Evolutionary conservation across 306 rosid genomes (phyloP).

Genomic region (Lithocarpus polystachyus): DNA sequence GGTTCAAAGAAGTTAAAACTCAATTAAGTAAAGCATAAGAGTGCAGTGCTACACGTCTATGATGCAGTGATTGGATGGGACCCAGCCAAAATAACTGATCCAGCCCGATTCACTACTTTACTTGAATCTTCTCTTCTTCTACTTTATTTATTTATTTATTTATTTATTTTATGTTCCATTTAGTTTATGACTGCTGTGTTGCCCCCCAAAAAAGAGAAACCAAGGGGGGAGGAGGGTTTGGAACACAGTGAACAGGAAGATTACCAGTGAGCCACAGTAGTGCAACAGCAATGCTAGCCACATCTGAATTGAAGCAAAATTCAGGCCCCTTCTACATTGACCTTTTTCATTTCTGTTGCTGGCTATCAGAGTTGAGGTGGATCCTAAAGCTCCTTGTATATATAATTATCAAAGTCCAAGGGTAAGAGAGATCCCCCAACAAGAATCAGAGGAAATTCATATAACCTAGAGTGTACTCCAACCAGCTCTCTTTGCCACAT

Average conservation of each 20-base stretch:
- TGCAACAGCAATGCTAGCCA: background rate
- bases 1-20: background rate
- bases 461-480: slow-evolving; percentile 45
- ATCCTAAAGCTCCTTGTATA: background rate
- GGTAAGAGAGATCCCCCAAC: background rate
- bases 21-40: background rate
- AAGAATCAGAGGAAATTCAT: background rate
- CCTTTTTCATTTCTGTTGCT: background rate
- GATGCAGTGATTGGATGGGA: too few relatives aligned
- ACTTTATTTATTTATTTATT: too few relatives aligned
- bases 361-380: background rate
- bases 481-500: slow-evolving; percentile 59
- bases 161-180: too few relatives aligned
- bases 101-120: too few relatives aligned
- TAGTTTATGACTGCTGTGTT: too few relatives aligned
- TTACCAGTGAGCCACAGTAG: background rate
- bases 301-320: background rate
- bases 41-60: too few relatives aligned
- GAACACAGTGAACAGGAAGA: background rate
- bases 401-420: background rate
- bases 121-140: too few relatives aligned
- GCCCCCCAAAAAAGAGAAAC: background rate
- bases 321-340: background rate
- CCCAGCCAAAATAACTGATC: too few relatives aligned
- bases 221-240: background rate